Evolutionary conservation across 2,329 filamentous ascomycete genomes (phyloP).

Genomic region (Amauroascus niger): DNA sequence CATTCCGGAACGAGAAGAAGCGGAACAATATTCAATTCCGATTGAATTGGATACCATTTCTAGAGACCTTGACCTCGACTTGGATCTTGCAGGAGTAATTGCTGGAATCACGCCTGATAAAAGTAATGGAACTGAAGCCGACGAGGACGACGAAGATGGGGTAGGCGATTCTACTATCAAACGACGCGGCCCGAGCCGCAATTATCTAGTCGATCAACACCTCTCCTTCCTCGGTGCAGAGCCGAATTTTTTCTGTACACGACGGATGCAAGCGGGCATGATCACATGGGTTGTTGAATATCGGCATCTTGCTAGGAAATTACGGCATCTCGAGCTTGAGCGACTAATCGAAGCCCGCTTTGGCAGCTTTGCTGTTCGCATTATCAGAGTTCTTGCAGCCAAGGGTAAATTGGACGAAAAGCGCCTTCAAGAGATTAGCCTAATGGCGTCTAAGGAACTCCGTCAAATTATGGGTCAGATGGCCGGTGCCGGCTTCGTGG

Average conservation of each 20-base stretch:
- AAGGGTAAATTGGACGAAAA: conserved; percentile 96
- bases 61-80: conserved; percentile 29
- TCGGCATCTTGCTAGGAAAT: conserved; percentile 55
- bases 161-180: conserved; percentile 37
- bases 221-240: conserved; percentile 43
- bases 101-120: conserved; percentile 26
- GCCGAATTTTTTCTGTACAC: conserved; percentile 31
- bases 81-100: conserved; percentile 32
- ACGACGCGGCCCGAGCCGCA: conserved; percentile 18
- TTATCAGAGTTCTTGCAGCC: conserved; percentile 74
- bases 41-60: conserved; percentile 30
- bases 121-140: conserved; percentile 32
- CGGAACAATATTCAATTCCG: conserved; percentile 30
- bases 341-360: conserved; percentile 68
- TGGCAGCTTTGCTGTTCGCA: conserved; percentile 64
- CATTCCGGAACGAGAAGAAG: conserved; percentile 35
- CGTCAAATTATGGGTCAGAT: conserved; percentile 76
- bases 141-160: conserved; percentile 42
- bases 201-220: conserved; percentile 32
- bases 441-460: conserved; percentile 78
- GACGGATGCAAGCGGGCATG: conserved; percentile 40
- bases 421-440: conserved; percentile 64
- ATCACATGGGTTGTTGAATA: conserved; percentile 82
- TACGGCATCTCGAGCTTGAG: conserved; percentile 72
- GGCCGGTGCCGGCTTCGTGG: conserved; percentile 75